Base-by-base conservation (phyloP, 805 yeast species). In the Cyberlindnera maclurae region DNA sequence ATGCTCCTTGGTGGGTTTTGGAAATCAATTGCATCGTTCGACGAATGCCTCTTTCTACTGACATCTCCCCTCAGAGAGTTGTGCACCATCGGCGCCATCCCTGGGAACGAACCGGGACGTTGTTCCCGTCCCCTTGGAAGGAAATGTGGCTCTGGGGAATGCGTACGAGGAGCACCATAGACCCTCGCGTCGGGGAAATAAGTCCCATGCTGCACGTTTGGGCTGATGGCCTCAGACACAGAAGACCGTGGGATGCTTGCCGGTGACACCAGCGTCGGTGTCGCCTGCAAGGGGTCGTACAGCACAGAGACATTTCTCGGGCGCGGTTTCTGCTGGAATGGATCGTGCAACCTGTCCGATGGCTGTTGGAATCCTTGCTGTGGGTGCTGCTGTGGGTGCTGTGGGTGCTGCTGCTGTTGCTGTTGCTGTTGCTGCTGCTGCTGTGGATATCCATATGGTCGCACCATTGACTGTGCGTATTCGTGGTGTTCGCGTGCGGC, bases 281-380 rank as follows among this genome's bases (percentile, higher is more conserved):
- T 24, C n/a, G 39, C 45, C 26, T 53, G 57, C 11, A 55, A 40
- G 6, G 59, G 59, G 36, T 55, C 59, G 38, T 47, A 52, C 3
- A 54, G 24, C 9, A 55, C 37, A 4, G 59, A 54, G 51, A 52
- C 41, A 22, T 49, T 44, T 40, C 60, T 44, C 8, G 52, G 37
- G 38, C 49, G 46, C 40, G 4, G 50, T 40, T 9, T 48, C 31
- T 6, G 56, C 47, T 37, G 41, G 41, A 52, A 54, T 6, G 56
- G 55, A 32, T 55, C 53, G n/a, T 45, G 51, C 1, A 50, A 20
- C 8, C 49, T 4, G 44, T 34, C 33, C 47, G 53, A 8, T 36
- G 42, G 44, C 8, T 29, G 43, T 31, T 34, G 43, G 30, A 20
- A 8, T 4, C 33, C 38, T 17, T 15, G 13, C 15, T 35, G 49